Percentiles rank a stretch among this genome's conserved stretches.
Conservation (phyloP, 2,329 filamentous ascomycete genomes). For the Sporothrix sp. region DNA sequence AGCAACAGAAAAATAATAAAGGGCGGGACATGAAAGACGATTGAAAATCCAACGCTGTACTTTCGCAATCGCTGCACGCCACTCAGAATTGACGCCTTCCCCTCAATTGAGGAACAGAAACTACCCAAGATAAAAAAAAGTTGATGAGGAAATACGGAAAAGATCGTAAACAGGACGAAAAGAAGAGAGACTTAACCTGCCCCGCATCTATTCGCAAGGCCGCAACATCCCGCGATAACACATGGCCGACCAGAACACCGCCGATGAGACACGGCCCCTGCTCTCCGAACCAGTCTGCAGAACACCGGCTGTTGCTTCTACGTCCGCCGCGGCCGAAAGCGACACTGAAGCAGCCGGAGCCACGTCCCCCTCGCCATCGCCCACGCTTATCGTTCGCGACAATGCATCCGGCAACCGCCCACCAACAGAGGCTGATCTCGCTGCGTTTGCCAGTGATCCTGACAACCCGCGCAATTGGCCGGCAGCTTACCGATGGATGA, state of each 20-base stretch:
- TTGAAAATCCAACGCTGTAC: no score
- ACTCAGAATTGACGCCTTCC: no score
- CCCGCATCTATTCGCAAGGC: no score
- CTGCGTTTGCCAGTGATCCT: slow-evolving; percentile 24
- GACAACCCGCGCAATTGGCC: slow-evolving; percentile 48
- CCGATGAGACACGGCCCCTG: slow-evolving; percentile 14
- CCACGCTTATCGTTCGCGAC: background rate
- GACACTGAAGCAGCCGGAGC: background rate
- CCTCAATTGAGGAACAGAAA: no score
- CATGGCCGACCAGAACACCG: slow-evolving; percentile 3
- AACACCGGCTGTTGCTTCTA: background rate
- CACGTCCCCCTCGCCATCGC: background rate
- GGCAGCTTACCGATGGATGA: slow-evolving; percentile 39
- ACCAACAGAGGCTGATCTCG: slow-evolving; percentile 30
- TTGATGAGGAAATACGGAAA: no score
- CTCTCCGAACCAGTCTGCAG: slow-evolving; percentile 5
- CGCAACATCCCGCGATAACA: no score
- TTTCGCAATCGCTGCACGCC: no score
- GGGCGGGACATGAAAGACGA: no score
- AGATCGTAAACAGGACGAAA: no score
- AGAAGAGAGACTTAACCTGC: no score
- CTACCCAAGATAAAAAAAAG: no score
- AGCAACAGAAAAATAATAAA: no score
- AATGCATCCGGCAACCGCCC: background rate
- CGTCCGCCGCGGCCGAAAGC: background rate